Evolutionary conservation across 1,284 basidiomycete species (phyloP), one percentile per base, ranked within the genome.

Genomic region (Pascua sp.): DNA sequence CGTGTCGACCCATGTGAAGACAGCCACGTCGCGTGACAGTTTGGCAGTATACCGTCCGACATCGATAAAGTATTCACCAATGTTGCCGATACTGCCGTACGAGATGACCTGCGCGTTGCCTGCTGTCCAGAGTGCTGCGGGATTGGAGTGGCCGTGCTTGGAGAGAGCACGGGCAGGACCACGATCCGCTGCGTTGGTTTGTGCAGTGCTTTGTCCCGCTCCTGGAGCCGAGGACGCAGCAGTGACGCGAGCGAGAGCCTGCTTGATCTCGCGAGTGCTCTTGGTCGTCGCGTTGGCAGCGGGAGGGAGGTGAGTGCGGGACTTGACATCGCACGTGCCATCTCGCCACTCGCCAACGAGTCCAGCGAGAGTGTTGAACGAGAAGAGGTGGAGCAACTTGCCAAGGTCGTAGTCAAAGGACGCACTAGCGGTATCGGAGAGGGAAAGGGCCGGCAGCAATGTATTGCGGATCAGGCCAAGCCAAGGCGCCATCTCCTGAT

Each of bases 261-360:
- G 68, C 57, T 81, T 81, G 52, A 80, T 77, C 46, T 82, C 80
- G 24, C 78, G 45, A 50, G 72, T 60, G 75, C 75, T 67, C 72
- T 80, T 43, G 64, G 77, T 63, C 61, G 77, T 61, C 53, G 74
- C 70, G 37, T 70, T 57, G 0, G 69, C 66, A 12, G 73, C 72
- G 1, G 67, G 66, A 3, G 69, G 68, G 53, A 70, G 66, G 17
- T 65, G 59, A 37, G 61, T 65, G 9, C 63, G 62, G 5, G 63
- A 61, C 39, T 64, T 65, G 42, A 62, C 59, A 53, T 77, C 77
- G 65, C 79, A 80, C n/a, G 79, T 84, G 49, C 80, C 79, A 53
- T 86, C 83, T 76, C 89, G 89, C 96, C 95, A 98, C 79, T 98
- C 94, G 49, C 94, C 96, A 69, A 98, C 97, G 36, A 98, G 79